A percentile compares a stretch with the other conserved stretches of the same genome.
Conservation (phyloP, 2,329 filamentous ascomycete species). For the Didymella arachidicola region DNA sequence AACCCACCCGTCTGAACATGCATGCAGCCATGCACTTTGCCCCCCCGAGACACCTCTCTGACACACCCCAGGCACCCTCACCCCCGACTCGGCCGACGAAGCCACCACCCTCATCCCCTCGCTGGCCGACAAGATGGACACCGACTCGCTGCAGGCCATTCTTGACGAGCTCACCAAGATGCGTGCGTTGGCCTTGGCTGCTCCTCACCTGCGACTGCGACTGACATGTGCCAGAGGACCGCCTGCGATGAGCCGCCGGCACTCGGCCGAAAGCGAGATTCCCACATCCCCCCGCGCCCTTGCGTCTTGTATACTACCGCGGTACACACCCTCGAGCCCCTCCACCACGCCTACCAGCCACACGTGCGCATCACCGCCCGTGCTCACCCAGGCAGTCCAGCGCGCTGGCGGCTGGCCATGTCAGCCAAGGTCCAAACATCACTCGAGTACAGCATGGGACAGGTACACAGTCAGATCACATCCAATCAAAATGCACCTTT, state of each 20-base stretch:
- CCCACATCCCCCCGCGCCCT: not conserved
- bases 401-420: not conserved
- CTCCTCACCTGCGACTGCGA: not conserved
- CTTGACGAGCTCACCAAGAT: conserved; percentile 91
- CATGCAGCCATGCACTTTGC: too few species aligned
- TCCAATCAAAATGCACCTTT: not conserved
- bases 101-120: conserved; percentile 95
- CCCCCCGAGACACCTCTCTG: conserved; percentile 10
- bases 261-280: not conserved
- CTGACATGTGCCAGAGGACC: conserved; percentile 17
- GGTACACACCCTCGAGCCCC: not conserved
- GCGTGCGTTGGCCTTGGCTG: conserved; percentile 47
- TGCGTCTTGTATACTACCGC: not conserved
- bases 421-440: not conserved
- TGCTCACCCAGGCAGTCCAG: not conserved
- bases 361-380: not conserved
- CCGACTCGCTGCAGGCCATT: conserved; percentile 86
- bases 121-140: conserved; percentile 85
- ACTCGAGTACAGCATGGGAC: not conserved
- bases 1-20: too few species aligned
- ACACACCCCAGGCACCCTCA: conserved; percentile 74
- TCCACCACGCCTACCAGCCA: not conserved
- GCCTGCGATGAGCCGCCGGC: conserved; percentile 9
- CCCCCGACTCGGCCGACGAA: conserved; percentile 91
- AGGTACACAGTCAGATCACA: not conserved